Evolutionary conservation across 2,329 filamentous ascomycete species (phyloP), one percentile per base, ranked within the genome.

Genomic region (Paraphaeosphaeria sporulosa): DNA sequence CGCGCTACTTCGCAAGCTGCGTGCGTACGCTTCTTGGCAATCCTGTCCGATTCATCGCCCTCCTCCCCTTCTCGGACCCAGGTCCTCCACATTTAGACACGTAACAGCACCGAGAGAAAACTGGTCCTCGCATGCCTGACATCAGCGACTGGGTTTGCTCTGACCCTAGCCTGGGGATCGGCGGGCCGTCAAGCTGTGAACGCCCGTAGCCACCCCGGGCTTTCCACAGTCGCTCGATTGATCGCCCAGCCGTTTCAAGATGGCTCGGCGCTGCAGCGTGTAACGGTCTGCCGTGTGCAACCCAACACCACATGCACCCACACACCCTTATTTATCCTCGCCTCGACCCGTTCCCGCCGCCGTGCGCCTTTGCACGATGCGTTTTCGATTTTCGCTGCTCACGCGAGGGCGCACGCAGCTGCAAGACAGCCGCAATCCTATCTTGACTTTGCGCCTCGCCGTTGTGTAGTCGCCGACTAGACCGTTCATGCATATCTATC

Each of bases 11-110:
- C 19, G 42, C 42, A 44, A 44, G 13, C 36, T n/a, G 36, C 23
- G 36, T 27, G 50, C 50, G 50, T 53, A 53, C 36, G 15, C 50
- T 12, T 51, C 48, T 51, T 51, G 32, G 48, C 48, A 8, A 32
- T 5, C 5, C 48, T 38, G 25, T 17, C 48, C 48, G 48, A 25
- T 40, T 12, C 27, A 13, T 51, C 34, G 10, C 32, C 23, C 19
- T n/a, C 19, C n/a, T 51, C 32, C 48, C 48, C 34, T 15, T 36
- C n/a, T 40, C 27, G 32, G 12, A 17, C n/a, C n/a, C 21, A 2
- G 23, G 2, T 15, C 48, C 48, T 51, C 48, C 48, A 38, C 47
- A 50, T 19, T 21, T 36, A 23, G 42, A 44, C 34, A 40, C 32
- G 48, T 49, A 49, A 34, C 25, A 12, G 46, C 25, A 13, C n/a